Conservation (phyloP, 805 yeast species). For the Saccharomycopsis schoenii region DNA sequence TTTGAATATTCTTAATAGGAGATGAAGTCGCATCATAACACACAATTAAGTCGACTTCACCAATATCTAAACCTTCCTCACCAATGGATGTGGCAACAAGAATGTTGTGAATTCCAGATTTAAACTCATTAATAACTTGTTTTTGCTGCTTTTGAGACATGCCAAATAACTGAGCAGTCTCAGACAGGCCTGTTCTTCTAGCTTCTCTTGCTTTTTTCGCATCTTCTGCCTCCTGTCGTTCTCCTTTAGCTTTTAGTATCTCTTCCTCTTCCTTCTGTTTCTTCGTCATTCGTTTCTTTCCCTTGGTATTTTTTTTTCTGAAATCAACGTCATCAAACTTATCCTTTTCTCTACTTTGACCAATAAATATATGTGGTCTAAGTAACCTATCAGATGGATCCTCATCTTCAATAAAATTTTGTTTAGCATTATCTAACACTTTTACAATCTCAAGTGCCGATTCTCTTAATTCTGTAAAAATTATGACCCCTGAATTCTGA, state of each 20-base stretch:
- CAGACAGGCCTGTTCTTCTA: slow-evolving; percentile 52
- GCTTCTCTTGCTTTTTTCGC: slow-evolving; percentile 27
- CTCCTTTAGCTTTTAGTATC: slow-evolving; percentile 24
- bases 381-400: slow-evolving; percentile 26
- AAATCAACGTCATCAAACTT: slow-evolving; percentile 51
- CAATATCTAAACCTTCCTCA: slow-evolving; percentile 97
- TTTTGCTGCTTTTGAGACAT: slow-evolving; percentile 89
- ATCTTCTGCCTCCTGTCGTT: slow-evolving; percentile 26
- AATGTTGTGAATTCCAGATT: slow-evolving; percentile 61
- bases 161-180: slow-evolving; percentile 67
- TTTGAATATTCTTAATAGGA: slow-evolving; percentile 85
- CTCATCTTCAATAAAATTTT: slow-evolving; percentile 1
- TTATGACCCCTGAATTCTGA: slow-evolving; percentile 55
- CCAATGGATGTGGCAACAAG: slow-evolving; percentile 96
- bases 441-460: slow-evolving; percentile 83
- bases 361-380: slow-evolving; percentile 82
- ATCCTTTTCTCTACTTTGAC: slow-evolving; percentile 74
- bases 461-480: slow-evolving; percentile 83
- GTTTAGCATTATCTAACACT: slow-evolving; percentile 33
- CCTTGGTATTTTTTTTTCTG: slow-evolving; percentile 30
- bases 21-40: slow-evolving; percentile 91
- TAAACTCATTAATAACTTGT: slow-evolving; percentile 64
- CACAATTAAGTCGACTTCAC: slow-evolving; percentile 90
- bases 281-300: slow-evolving; percentile 34
- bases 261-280: slow-evolving; percentile 27